Conservation (phyloP, 148 eudicot species). For the Oxyria digyna region DNA sequence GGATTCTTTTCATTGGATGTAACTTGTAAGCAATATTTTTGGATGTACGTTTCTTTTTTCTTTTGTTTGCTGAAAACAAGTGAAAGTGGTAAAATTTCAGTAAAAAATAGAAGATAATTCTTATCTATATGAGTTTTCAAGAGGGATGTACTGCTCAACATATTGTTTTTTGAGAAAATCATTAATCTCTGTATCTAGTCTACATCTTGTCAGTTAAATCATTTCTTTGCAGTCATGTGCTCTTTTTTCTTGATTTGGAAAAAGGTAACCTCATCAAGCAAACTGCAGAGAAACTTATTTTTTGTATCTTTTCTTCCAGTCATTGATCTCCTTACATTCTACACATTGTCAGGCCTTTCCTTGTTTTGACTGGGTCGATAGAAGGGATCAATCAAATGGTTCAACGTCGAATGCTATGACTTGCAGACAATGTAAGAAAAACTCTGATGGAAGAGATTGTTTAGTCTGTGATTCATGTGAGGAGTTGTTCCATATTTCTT, state of each 20-base stretch:
- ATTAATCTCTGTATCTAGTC: not conserved
- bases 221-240: not conserved
- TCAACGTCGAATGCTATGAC: slow-evolving; percentile 15
- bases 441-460: slow-evolving; percentile 55
- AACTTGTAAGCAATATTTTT: not conserved
- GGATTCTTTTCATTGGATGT: not conserved
- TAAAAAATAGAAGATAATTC: not conserved
- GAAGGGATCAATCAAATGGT: slow-evolving; percentile 37
- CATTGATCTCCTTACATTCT: too few relatives aligned
- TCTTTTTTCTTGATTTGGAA: not conserved
- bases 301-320: too few relatives aligned
- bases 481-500: slow-evolving; percentile 69
- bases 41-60: not conserved
- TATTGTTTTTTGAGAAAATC: not conserved
- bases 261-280: not conserved
- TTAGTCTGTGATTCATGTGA: slow-evolving; percentile 90
- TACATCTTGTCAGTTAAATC: not conserved
- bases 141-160: not conserved
- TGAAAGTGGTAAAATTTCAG: not conserved
- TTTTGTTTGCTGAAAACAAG: slow-evolving; percentile 1
- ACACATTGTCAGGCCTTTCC: not conserved
- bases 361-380: slow-evolving; percentile 12
- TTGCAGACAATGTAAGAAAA: slow-evolving; percentile 55
- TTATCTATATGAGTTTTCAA: not conserved
- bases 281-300: not conserved